Percentiles rank a stretch among this genome's conserved stretches.
These are phyloP conservation scores for Cytospora leucostoma DNA, from an alignment of 2,329 filamentous ascomycete genomes.

Conservation along the genomic window DNA sequence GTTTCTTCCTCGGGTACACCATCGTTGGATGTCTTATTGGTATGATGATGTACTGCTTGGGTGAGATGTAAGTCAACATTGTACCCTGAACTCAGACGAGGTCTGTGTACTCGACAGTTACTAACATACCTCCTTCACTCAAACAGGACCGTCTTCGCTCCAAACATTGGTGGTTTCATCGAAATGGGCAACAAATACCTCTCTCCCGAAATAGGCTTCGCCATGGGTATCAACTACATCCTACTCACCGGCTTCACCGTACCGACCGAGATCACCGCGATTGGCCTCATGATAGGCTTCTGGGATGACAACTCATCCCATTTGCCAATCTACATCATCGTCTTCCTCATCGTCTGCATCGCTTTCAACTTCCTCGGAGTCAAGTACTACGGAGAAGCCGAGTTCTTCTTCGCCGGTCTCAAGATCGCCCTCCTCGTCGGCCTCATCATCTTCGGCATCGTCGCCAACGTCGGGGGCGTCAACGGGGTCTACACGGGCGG, in stretches of 20 bases:
- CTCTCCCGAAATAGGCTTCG: conserved; percentile 31
- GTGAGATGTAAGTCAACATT: conserved; percentile 50
- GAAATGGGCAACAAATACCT: conserved; percentile 33
- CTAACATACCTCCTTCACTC: background rate
- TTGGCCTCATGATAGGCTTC: conserved; percentile 31
- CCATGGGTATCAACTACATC: conserved; percentile 32
- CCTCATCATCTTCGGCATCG: conserved; percentile 63
- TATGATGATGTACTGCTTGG: conserved; percentile 58
- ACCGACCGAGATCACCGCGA: conserved; percentile 30
- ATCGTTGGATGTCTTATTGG: conserved; percentile 60
- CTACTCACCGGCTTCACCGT: conserved; percentile 30
- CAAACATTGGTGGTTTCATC: conserved; percentile 33
- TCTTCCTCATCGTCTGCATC: conserved; percentile 29
- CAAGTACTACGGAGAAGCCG: conserved; percentile 26
- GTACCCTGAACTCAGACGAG: too few relatives aligned
- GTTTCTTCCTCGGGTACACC: conserved; percentile 58
- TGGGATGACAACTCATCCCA: conserved; percentile 28
- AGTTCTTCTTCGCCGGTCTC: conserved; percentile 26
- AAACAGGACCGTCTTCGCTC: conserved; percentile 30
- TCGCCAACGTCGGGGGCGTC: conserved; percentile 56
- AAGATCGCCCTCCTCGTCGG: conserved; percentile 24
- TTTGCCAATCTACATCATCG: conserved; percentile 27
- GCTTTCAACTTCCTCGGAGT: conserved; percentile 28
- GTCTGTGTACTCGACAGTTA: background rate
- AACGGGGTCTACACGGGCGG: conserved; percentile 25